Percentiles rank a stretch among this genome's conserved stretches.
Conservation (phyloP, 345 rosid genomes). For the Populus alba region DNA sequence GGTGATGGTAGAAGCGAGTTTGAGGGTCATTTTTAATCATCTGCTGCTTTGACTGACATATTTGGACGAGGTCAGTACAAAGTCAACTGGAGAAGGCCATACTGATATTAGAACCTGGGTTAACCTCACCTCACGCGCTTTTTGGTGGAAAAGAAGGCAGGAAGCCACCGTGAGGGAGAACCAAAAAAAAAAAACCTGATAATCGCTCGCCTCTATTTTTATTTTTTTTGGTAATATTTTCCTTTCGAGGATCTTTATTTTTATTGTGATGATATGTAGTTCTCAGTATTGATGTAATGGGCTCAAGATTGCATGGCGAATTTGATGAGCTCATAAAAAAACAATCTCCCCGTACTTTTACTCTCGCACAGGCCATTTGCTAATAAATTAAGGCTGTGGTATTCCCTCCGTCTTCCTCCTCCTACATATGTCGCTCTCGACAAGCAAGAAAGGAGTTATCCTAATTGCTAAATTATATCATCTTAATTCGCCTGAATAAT, state of each 20-base stretch:
- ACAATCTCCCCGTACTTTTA: neutral
- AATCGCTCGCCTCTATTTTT: too few relatives aligned
- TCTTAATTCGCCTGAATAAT: neutral
- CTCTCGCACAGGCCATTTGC: neutral
- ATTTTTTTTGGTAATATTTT: too few relatives aligned
- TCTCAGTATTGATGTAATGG: too few relatives aligned
- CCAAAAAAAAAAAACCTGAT: too few relatives aligned
- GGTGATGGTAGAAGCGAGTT: constrained; percentile 26
- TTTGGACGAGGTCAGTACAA: constrained; percentile 35
- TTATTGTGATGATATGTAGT: too few relatives aligned
- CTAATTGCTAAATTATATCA: neutral
- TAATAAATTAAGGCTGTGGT: neutral
- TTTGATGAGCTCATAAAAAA: too few relatives aligned
- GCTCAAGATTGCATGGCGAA: too few relatives aligned
- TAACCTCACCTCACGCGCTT: neutral
- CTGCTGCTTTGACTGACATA: neutral
- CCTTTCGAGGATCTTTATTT: too few relatives aligned
- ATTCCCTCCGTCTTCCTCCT: too few relatives aligned
- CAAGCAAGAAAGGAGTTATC: neutral
- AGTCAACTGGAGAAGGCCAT: neutral
- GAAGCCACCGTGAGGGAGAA: neutral
- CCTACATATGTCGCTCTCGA: neutral
- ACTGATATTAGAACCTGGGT: constrained; percentile 11
- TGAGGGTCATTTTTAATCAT: too few relatives aligned
- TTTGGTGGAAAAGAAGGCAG: constrained; percentile 25